Base-by-base conservation (phyloP, 495 filamentous ascomycete genomes). In the Saxophila tyrrhenica region DNA sequence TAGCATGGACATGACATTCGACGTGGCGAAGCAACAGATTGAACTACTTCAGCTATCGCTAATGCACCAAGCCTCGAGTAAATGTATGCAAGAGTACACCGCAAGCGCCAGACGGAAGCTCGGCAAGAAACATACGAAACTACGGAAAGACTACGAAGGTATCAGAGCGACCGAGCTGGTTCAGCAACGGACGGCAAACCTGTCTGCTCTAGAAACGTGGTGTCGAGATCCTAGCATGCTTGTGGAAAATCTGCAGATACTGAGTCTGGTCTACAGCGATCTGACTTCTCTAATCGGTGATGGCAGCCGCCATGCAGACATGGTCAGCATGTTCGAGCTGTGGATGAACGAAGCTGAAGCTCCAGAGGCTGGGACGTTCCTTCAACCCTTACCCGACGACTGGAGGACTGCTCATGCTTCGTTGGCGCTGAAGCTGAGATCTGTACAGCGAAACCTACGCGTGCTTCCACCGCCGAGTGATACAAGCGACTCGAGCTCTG, bases 1-100 rank as follows among this genome's bases (percentile, higher is more conserved):
- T n/a, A 21, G 17, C 8, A 23, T 35, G 2, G 54, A 58, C 3
- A 48, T 57, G 19, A 55, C 8, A 17, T 55, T 55, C 17, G 55
- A 57, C n/a, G 42, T 42, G 9, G 25, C 25, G 22, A 54, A 48
- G 23, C 51, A 55, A 21, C 60, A 62, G 44, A 45, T 52, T 22
- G 60, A 62, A 29, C 49, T 62, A 3, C 56, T 62, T 0, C 48
- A 55, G 43, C 49, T 62, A 3, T 59, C 55, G 9, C 44, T 62
- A 7, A 48, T 62, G 5, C 60, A 62, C 32, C 51, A 58, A 50
- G 42, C 56, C 10, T 54, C 60, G n/a, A 11, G 1, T 0, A 32
- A 51, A 20, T 43, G 42, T 5, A 25, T 25, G 24, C 51, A 25
- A 2, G 51, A 58, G 32, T 62, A 56, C 52, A 38, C 17, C 2